phyloP scores from a whole-genome alignment of 2,329 filamentous ascomycete genomes.

The Blastomyces gilchristii region DNA sequence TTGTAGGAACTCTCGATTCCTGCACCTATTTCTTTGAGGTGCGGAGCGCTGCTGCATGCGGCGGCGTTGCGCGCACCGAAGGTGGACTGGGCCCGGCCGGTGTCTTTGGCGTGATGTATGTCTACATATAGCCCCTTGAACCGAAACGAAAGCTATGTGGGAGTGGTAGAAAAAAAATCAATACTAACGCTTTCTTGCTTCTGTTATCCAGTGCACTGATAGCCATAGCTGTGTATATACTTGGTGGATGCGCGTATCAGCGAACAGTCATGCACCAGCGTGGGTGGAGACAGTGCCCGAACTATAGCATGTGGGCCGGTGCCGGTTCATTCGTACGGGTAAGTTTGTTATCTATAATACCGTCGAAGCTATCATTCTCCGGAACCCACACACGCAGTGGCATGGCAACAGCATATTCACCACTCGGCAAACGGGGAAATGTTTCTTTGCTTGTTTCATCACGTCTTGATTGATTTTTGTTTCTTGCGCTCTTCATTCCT shows the following conservation, averaged over 20 bases:
- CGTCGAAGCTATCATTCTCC: slow-evolving; percentile 24
- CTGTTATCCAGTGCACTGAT: slow-evolving; percentile 41
- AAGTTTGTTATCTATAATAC: slow-evolving; percentile 40
- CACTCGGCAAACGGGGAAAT: slow-evolving; percentile 16
- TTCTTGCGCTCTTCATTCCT: neutral
- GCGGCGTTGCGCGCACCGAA: slow-evolving; percentile 50
- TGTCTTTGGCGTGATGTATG: slow-evolving; percentile 79
- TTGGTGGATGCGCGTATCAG: slow-evolving; percentile 92
- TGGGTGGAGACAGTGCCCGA: slow-evolving; percentile 90
- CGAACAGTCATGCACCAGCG: slow-evolving; percentile 87
- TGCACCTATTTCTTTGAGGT: slow-evolving; percentile 96
- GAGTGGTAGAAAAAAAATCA: neutral
- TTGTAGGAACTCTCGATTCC: slow-evolving; percentile 79
- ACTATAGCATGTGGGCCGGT: slow-evolving; percentile 85
- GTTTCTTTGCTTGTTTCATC: slow-evolving; percentile 26
- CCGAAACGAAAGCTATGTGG: slow-evolving; percentile 1
- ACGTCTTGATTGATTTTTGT: slow-evolving; percentile 26
- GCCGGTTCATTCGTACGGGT: slow-evolving; percentile 78
- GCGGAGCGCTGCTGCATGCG: slow-evolving; percentile 76
- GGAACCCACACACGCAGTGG: slow-evolving; percentile 21
- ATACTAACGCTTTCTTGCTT: slow-evolving; percentile 16
- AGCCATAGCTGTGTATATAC: slow-evolving; percentile 75
- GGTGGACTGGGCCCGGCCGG: slow-evolving; percentile 57
- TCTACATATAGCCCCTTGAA: slow-evolving; percentile 28
- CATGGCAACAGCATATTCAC: slow-evolving; percentile 17